A percentile compares a stretch with the other conserved stretches of the same genome.
These are phyloP conservation scores for Haberlea rhodopensis DNA, from an alignment of 257 asterid species.

Conservation along the genomic window DNA sequence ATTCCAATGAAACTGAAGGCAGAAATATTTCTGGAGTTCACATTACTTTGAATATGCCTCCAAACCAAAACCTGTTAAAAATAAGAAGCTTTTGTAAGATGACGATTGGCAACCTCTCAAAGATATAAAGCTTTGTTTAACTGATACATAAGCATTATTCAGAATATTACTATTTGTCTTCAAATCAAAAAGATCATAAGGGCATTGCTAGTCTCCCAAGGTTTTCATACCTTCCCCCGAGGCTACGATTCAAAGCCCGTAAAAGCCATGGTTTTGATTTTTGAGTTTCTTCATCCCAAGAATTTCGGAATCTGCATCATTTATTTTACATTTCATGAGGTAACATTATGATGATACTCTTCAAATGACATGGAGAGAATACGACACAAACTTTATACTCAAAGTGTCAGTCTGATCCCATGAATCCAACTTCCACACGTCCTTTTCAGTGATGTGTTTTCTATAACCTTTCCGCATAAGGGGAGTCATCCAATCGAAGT, in stretches of 20 bases:
- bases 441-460: constrained; percentile 75
- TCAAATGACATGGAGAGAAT: constrained; percentile 15
- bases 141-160: not conserved
- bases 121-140: constrained; percentile 7
- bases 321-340: constrained; percentile 1
- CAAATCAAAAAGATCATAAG: constrained; percentile 2
- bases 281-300: constrained; percentile 70
- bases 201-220: constrained; percentile 6
- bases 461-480: constrained; percentile 74
- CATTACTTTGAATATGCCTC: constrained; percentile 85
- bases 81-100: constrained; percentile 20
- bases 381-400: constrained; percentile 44
- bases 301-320: constrained; percentile 55
- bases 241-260: constrained; percentile 70
- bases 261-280: constrained; percentile 80
- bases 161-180: constrained; percentile 18
- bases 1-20: constrained; percentile 13
- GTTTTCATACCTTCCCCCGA: constrained; percentile 60
- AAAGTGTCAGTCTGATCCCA: constrained; percentile 83
- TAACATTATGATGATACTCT: constrained; percentile 1
- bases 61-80: constrained; percentile 78
- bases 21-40: constrained; percentile 28
- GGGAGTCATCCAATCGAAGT: constrained; percentile 86
- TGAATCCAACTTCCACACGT: constrained; percentile 80
- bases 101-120: constrained; percentile 18